Evolutionary conservation across 768 basidiomycete genomes (phyloP).

Genomic region (Holtermanniella nyarrowii): DNA sequence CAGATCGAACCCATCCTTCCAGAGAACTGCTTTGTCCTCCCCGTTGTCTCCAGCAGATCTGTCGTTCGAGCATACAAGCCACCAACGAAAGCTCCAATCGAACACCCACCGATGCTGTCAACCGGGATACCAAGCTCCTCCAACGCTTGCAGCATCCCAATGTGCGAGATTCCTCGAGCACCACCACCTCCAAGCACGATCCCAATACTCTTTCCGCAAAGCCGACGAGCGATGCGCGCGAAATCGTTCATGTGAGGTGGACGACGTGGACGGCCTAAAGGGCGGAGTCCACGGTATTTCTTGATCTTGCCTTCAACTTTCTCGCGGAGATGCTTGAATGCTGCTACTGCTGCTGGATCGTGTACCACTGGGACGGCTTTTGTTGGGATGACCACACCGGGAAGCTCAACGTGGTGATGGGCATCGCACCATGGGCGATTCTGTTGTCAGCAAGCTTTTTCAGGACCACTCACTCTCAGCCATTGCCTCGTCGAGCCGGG

Average conservation of each 20-base stretch:
- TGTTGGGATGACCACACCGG: slow-evolving; percentile 43
- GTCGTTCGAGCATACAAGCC: slow-evolving; percentile 92
- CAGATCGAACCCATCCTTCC: slow-evolving; percentile 83
- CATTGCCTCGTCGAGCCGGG: slow-evolving; percentile 91
- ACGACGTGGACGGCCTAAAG: slow-evolving; percentile 57
- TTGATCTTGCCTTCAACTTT: slow-evolving; percentile 80
- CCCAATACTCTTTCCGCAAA: slow-evolving; percentile 88
- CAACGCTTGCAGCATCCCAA: slow-evolving; percentile 82
- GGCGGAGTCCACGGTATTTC: slow-evolving; percentile 64
- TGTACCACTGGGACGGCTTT: slow-evolving; percentile 49
- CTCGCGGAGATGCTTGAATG: slow-evolving; percentile 84
- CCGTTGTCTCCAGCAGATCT: slow-evolving; percentile 73
- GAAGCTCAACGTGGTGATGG: slow-evolving; percentile 79
- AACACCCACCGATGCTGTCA: slow-evolving; percentile 74
- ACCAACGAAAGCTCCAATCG: slow-evolving; percentile 80
- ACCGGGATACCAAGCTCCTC: slow-evolving; percentile 88
- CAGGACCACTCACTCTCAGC: slow-evolving; percentile 59
- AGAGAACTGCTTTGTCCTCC: slow-evolving; percentile 82
- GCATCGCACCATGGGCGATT: slow-evolving; percentile 92
- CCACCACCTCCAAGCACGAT: slow-evolving; percentile 96
- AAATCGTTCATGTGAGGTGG: slow-evolving; percentile 84
- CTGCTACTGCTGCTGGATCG: slow-evolving; percentile 78
- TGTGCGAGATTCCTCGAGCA: slow-evolving; percentile 72
- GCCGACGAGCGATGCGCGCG: slow-evolving; percentile 73
- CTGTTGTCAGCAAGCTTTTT: slow-evolving; percentile 43